Evolutionary conservation across 2,329 filamentous ascomycete species (phyloP), one percentile per base, ranked within the genome.

Genomic region (Exophiala sp.): DNA sequence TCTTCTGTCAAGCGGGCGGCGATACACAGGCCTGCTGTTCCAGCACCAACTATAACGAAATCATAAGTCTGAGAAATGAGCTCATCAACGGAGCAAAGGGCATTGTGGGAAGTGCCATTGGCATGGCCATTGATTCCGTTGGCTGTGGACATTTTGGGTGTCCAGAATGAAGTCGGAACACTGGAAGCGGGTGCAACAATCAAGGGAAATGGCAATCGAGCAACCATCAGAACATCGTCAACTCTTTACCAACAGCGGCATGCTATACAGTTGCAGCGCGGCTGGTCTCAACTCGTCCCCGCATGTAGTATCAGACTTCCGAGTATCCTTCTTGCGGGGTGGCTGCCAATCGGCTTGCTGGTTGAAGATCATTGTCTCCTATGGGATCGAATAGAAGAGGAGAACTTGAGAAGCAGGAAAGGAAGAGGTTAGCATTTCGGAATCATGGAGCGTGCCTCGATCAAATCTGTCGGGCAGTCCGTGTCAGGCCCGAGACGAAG

Each of bases 21-120:
- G 11, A 70, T 40, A 5, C 65, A 65, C 11, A 69, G 59, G 7
- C 68, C 68, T n/a, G 62, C 64, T 24, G 64, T 66, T 8, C 67
- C 68, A 10, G 62, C 68, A 9, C 68, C 69, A 32, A 69, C 55
- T 42, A 69, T 57, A 14, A 70, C 62, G 42, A 65, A 69, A 54
- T 70, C 66, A 43, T 62, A 65, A 32, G 59, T 50, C 18, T 50
- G 54, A 5, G 49, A 52, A 12, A 49, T 32, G 24, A 62, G 36
- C 54, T 68, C 24, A 24, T 60, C 51, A 6, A 58, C 48, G 21
- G 54, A 52, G 29, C 54, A 57, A 29, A 60, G 50, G 16, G 51
- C 55, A 42, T 41, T 48, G 9, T 36, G 42, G 12, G 42, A 46
- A n/a, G 51, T 43, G 47, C 57, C 50, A 47, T 59, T 52, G 9